Base-by-base conservation (phyloP, 2,329 filamentous ascomycete species). In the Monilinia fructigena region DNA sequence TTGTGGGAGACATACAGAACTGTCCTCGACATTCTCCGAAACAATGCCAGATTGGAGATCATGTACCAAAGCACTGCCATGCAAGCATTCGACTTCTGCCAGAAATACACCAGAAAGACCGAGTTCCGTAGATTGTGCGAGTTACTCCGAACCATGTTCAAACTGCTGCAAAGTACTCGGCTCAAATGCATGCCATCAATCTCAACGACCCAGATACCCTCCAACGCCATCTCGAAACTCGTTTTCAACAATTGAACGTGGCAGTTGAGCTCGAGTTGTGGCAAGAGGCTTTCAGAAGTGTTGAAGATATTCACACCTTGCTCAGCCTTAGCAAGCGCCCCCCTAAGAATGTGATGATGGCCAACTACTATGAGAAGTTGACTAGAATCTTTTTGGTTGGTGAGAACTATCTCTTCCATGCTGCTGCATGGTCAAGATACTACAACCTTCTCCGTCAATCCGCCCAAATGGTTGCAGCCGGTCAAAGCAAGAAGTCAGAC, bases 331-430 rank as follows among this genome's bases (percentile, higher is more conserved):
- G 94, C 89, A 98, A 98, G 86, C 91, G 95, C 66, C 93, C 93
- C 50, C 90, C 95, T 65, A 98, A 98, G 89, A 97, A 97, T 78
- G 85, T 97, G 77, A 98, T 99, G 95, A 99, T 99, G 95, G 95
- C 95, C 81, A 99, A 98, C 83, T 99, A 99, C 85, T 99, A 98
- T 80, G 95, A 99, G 85, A 98, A 98, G 83, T 88, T 99, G 67
- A 97, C 95, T 52, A 89, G 93, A 71, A 99, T 99, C 79, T 99
- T 99, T 85, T 87, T 99, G 70, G 95, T 98, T 72, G 96, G 94
- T 79, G 95, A 98, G 82, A 99, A 99, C 84, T 98, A 98, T 79
- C 88, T 99, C 55, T 99, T 99, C 88, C 95, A 99, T 77, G 95
- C 95, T 73, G 95, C 95, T 65, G 93, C 95, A 69, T 99, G 93